A percentile compares a stretch with the other conserved stretches of the same genome.
Conservation (phyloP, 768 basidiomycete species). For the Panaeolus cyanescens region DNA sequence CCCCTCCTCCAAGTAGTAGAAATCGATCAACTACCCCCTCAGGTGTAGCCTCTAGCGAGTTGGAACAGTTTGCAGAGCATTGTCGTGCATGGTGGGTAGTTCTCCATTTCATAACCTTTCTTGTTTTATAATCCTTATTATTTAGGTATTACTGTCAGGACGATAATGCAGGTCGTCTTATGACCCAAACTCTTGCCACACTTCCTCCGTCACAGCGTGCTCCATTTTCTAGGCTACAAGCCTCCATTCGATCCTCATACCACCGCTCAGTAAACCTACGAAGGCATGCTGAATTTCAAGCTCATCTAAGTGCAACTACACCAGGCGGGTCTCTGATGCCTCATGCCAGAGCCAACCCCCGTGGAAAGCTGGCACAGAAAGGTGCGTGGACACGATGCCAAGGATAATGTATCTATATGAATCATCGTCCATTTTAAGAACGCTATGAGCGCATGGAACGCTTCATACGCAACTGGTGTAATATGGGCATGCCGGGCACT, state of each 20-base stretch:
- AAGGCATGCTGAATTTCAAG: conserved; percentile 82
- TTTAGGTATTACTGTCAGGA: conserved; percentile 84
- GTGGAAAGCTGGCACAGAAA: conserved; percentile 64
- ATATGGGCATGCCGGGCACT: conserved; percentile 84
- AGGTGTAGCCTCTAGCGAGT: conserved; percentile 64
- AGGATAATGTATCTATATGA: neutral
- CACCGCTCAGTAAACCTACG: conserved; percentile 80
- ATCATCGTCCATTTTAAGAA: conserved; percentile 37
- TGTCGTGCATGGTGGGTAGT: conserved; percentile 74
- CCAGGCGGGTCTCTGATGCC: conserved; percentile 82
- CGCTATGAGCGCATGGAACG: conserved; percentile 73
- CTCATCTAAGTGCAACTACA: conserved; percentile 75
- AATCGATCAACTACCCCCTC: conserved; percentile 72
- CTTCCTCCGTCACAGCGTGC: conserved; percentile 84
- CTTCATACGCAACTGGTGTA: conserved; percentile 84
- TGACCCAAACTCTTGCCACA: conserved; percentile 81
- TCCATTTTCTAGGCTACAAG: conserved; percentile 84
- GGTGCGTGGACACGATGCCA: conserved; percentile 35
- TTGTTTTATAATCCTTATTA: conserved; percentile 3
- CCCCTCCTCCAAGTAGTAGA: conserved; percentile 58
- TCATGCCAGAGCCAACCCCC: conserved; percentile 68
- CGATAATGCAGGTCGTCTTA: conserved; percentile 71
- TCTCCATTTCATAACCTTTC: conserved; percentile 2
- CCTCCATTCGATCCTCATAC: conserved; percentile 82
- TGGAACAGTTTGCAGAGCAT: conserved; percentile 76